Evolutionary conservation across 176 grass and related monocot genomes (phyloP).

Genomic region (Aegilops sharonensis): DNA sequence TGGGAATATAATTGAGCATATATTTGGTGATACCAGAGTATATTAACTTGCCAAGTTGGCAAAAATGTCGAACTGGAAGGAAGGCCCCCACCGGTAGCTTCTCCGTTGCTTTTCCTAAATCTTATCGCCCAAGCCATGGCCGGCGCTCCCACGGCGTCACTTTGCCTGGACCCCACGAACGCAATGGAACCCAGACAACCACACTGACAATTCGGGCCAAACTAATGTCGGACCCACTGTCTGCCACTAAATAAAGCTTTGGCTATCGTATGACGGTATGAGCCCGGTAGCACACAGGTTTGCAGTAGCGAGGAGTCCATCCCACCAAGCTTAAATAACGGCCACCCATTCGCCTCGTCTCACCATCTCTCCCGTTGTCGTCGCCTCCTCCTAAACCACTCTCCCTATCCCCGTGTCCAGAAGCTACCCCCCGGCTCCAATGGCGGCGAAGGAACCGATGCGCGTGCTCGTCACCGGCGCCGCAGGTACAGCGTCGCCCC

Average conservation of each 20-base stretch:
- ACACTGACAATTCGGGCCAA: background rate
- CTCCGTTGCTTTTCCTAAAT: background rate
- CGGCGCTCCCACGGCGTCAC: background rate
- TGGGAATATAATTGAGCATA: background rate
- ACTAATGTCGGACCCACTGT: background rate
- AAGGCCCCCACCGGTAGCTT: background rate
- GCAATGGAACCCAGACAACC: rapidly evolving
- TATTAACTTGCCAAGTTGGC: background rate
- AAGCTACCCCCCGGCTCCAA: slow-evolving; percentile 33
- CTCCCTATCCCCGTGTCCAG: background rate
- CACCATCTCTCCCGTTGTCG: background rate
- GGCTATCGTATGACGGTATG: too few species aligned
- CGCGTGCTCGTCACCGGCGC: slow-evolving; percentile 97
- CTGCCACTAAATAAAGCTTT: background rate
- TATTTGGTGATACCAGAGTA: background rate
- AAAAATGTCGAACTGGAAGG: background rate
- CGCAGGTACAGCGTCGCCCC: slow-evolving; percentile 54
- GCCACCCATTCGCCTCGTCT: slow-evolving; percentile 23
- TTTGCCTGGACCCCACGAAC: background rate
- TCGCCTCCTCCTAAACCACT: slow-evolving; percentile 17
- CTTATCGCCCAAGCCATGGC: slow-evolving; percentile 30
- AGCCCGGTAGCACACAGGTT: background rate
- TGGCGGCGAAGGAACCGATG: slow-evolving; percentile 96
- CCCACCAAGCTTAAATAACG: slow-evolving; percentile 31
- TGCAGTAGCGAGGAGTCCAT: background rate